Evolutionary conservation across 2,329 filamentous ascomycete species (phyloP), one percentile per base, ranked within the genome.

Genomic region (Plectosphaerella plurivora): DNA sequence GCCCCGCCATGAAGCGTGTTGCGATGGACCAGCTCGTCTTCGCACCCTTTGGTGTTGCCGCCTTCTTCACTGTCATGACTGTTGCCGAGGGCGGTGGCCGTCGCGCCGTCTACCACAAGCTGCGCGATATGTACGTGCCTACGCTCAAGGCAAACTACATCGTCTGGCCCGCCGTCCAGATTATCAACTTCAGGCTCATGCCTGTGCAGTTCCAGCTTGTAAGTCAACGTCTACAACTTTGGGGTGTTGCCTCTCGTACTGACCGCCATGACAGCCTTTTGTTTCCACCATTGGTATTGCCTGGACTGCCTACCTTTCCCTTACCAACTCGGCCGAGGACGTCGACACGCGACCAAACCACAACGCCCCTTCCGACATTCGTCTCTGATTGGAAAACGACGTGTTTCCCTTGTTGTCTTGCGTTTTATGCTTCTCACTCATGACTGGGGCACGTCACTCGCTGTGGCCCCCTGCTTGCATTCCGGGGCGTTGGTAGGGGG

Each of bases 61-160:
- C 82, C 60, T 99, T 99, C 77, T 99, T 97, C 69, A 91, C 89
- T 1, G 93, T 87, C 71, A 97, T 99, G 93, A 97, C 94, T 0
- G 72, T 97, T 15, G 89, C 93, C 12, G 94, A 99, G 72, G 94
- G 94, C 24, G 94, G 94, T 53, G 91, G 91, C 33, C 84, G 82
- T 62, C 81, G 88, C 55, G 92, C 89, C 8, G 79, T 99, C 48
- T 73, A 79, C 56, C 81, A 86, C 66, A 99, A 99, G 77, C 86
- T 99, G 62, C 82, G 88, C 64, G 93, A 97, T 66, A 92, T 97
- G 72, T 99, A 96, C 68, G 70, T 97, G 53, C 91, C 93, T 14
- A 93, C 94, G 9, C 77, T 99, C 60, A 96, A 97, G 77, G 92
- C 93, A 61, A 99, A 99, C 73, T 99, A 88, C 63, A 77, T 96